Base-by-base conservation (phyloP, 1,284 basidiomycete species). In the Pholiota adiposa region DNA sequence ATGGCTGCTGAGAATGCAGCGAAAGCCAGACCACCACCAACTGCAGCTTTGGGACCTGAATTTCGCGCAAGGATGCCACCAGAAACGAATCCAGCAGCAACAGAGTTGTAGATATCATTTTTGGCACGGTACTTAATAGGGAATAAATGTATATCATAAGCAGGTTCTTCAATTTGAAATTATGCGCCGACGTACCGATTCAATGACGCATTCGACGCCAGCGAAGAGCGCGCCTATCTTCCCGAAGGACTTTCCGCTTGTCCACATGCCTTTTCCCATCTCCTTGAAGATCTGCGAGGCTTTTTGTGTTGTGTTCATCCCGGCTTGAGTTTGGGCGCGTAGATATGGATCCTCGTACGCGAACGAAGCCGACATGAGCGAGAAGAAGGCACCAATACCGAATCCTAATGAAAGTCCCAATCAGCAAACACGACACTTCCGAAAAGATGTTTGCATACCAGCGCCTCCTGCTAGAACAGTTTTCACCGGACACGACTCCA, bases 181-280 rank as follows among this genome's bases (percentile, higher is more conserved):
- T 36, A 59, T 55, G 33, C 18, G 56, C 25, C n/a, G 14, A 88
- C 96, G 77, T 75, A 95, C 96, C 62, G 92, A 93, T 79, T 99
- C 97, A 60, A 98, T 92, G 63, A 94, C 89, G 71, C 97, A 99
- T 77, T 99, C 97, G 14, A 94, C 88, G 29, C 96, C 96, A 16
- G 94, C 90, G 73, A 95, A 99, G 51, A 99, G 71, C 4, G 93
- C 93, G 16, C 96, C 97, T 50, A 99, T 94, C 78, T 97, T 97
- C 1, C 90, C 96, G 70, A 98, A 98, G 0, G 95, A 93, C 72
- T 91, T 95, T 12, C 97, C 97, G 55, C 84, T 92, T 31, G 84
- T 81, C 86, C 88, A 96, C 95, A 98, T 97, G 48, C 89, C 90
- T 65, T 85, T 87, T 0, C 96, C 97, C 89, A 98, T 98, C 66